phyloP scores from a whole-genome alignment of 2,329 filamentous ascomycete species.

The Blumeria graminis region DNA sequence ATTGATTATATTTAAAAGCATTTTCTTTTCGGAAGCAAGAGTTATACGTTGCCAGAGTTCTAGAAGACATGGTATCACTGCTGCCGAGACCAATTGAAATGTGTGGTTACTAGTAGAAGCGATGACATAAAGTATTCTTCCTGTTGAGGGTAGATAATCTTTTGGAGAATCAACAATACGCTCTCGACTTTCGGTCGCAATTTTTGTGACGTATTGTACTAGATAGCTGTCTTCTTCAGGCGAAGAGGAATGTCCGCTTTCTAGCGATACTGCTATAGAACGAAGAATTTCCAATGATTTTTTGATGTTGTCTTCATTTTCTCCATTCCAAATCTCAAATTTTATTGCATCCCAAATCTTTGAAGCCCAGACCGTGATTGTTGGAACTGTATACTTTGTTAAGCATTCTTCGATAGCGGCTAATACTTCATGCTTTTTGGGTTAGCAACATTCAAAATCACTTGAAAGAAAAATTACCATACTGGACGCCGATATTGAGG shows the following conservation, averaged over 20 bases:
- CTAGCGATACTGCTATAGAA: slow-evolving; percentile 5
- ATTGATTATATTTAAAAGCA: slow-evolving; percentile 12
- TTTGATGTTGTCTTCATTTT: slow-evolving; percentile 12
- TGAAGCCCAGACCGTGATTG: slow-evolving; percentile 5
- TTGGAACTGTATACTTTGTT: slow-evolving; percentile 6
- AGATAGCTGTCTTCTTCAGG: not conserved
- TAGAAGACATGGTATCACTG: slow-evolving; percentile 7
- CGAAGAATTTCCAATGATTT: slow-evolving; percentile 10
- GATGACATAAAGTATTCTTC: slow-evolving; percentile 9
- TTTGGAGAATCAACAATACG: slow-evolving; percentile 16
- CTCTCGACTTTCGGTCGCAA: slow-evolving; percentile 12
- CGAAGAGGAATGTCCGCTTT: not conserved
- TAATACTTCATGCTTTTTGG: slow-evolving; percentile 10
- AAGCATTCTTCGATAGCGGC: slow-evolving; percentile 7
- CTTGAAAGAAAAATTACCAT: slow-evolving; percentile 9
- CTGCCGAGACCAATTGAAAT: slow-evolving; percentile 7
- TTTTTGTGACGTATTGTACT: slow-evolving; percentile 1
- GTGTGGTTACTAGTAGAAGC: slow-evolving; percentile 7
- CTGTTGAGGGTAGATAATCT: slow-evolving; percentile 15
- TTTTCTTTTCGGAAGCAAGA: slow-evolving; percentile 8
- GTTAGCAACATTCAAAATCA: slow-evolving; percentile 5
- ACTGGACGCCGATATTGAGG: slow-evolving; percentile 10
- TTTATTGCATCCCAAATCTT: slow-evolving; percentile 15
- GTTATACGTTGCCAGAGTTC: slow-evolving; percentile 7
- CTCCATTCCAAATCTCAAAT: slow-evolving; percentile 15